Percentiles rank a stretch among this genome's conserved stretches.
Evolutionary conservation across 2,329 filamentous ascomycete genomes (phyloP).

Genomic region (Colletotrichum noveboracense): DNA sequence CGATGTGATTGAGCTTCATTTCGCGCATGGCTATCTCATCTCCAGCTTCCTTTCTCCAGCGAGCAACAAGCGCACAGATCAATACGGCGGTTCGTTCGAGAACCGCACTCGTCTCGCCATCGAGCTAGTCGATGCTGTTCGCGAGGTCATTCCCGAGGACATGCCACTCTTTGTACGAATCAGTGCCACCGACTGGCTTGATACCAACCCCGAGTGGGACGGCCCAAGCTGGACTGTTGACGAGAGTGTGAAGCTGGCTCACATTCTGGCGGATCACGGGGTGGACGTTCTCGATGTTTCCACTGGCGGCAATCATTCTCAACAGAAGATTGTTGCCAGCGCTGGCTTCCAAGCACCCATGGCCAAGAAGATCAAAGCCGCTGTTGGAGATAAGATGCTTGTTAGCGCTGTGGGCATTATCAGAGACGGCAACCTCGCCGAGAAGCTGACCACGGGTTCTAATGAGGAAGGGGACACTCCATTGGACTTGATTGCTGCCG

Average conservation of each 20-base stretch:
- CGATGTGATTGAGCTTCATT: conserved; percentile 75
- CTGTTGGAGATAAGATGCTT: conserved; percentile 63
- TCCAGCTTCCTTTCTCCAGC: conserved; percentile 72
- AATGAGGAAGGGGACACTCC: neutral
- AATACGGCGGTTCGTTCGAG: conserved; percentile 73
- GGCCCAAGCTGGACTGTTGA: conserved; percentile 70
- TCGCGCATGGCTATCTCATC: conserved; percentile 76
- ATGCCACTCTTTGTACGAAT: conserved; percentile 79
- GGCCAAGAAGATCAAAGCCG: conserved; percentile 73
- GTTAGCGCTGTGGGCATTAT: conserved; percentile 56
- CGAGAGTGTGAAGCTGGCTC: conserved; percentile 69
- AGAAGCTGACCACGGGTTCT: conserved; percentile 27
- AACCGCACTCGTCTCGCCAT: conserved; percentile 73
- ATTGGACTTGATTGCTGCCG: conserved; percentile 55
- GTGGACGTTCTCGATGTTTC: conserved; percentile 80
- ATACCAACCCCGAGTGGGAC: conserved; percentile 55
- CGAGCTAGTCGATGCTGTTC: conserved; percentile 62
- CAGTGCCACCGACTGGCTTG: conserved; percentile 78
- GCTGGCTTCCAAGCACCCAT: conserved; percentile 76
- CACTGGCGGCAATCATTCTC: conserved; percentile 67
- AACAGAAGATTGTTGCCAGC: conserved; percentile 60
- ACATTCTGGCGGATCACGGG: conserved; percentile 66
- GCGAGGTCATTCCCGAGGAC: conserved; percentile 57
- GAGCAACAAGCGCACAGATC: conserved; percentile 70
- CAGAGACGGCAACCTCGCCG: conserved; percentile 46